Percentiles rank a stretch among this genome's conserved stretches.
phyloP scores from a whole-genome alignment of 2,329 filamentous ascomycete genomes.

The Cercospora sp. region DNA sequence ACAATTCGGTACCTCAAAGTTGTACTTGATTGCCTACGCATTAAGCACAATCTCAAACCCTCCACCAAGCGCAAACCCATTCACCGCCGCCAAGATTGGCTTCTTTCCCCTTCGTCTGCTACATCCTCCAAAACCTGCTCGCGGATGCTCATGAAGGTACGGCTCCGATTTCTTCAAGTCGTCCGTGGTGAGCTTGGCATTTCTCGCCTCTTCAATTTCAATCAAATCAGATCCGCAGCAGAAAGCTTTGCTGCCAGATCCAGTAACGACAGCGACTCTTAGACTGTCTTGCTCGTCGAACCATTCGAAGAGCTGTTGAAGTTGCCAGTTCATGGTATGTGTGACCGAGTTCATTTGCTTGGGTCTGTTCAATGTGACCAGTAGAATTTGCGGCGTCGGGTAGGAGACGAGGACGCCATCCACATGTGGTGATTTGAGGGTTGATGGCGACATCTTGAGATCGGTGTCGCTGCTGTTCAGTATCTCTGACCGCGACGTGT shows the following conservation, averaged over 20 bases:
- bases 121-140: conserved; percentile 55
- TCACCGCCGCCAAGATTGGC: conserved; percentile 59
- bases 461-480: neutral
- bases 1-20: neutral
- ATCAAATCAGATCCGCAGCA: conserved; percentile 58
- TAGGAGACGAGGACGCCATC: conserved; percentile 41
- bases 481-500: neutral
- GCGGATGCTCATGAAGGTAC: conserved; percentile 26
- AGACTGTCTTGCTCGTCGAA: conserved; percentile 46
- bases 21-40: conserved; percentile 42
- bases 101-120: conserved; percentile 58
- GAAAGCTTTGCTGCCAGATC: conserved; percentile 55
- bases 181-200: conserved; percentile 15
- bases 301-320: conserved; percentile 53
- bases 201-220: conserved; percentile 40
- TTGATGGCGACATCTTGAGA: neutral
- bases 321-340: conserved; percentile 48
- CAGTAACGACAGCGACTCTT: conserved; percentile 47
- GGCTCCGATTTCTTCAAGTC: conserved; percentile 22
- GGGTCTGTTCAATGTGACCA: conserved; percentile 54
- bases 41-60: conserved; percentile 58
- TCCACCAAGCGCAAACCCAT: conserved; percentile 57
- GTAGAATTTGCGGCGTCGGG: conserved; percentile 49
- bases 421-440: conserved; percentile 18
- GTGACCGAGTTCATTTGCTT: conserved; percentile 50